These are phyloP conservation scores for Lotus japonicus DNA, from an alignment of 306 rosid species.

Conservation along the genomic window DNA sequence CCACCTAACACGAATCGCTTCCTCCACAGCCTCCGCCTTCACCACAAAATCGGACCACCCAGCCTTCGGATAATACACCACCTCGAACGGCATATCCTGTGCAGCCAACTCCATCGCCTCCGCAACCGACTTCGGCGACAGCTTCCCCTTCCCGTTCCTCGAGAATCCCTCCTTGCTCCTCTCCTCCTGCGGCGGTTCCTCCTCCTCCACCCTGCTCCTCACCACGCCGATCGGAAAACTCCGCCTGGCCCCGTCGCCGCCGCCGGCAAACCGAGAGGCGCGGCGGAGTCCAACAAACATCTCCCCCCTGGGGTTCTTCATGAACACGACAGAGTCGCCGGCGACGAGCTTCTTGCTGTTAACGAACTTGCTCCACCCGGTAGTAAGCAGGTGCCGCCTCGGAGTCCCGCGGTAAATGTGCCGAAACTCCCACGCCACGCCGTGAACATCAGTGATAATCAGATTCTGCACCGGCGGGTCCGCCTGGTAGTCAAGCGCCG, in stretches of 20 bases:
- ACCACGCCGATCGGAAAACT: conserved; percentile 12
- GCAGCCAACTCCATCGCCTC: conserved; percentile 57
- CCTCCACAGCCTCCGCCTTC: conserved; percentile 52
- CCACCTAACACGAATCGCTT: conserved; percentile 38
- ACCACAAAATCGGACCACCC: conserved; percentile 68
- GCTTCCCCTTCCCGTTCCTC: conserved; percentile 38
- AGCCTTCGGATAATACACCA: conserved; percentile 57
- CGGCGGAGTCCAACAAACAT: conserved; percentile 68
- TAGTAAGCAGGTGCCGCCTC: conserved; percentile 69
- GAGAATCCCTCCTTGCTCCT: conserved; percentile 15
- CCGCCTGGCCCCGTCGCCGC: conserved; percentile 19
- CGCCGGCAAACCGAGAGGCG: not conserved
- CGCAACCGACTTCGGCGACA: conserved; percentile 31
- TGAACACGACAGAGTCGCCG: conserved; percentile 63
- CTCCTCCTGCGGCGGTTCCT: conserved; percentile 1
- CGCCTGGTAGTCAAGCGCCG: conserved; percentile 40
- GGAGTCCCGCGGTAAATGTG: conserved; percentile 78
- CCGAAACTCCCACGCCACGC: conserved; percentile 55
- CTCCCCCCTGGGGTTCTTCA: conserved; percentile 28
- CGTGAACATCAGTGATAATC: conserved; percentile 52
- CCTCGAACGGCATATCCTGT: conserved; percentile 48
- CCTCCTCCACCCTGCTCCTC: conserved; percentile 15
- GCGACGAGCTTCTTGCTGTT: conserved; percentile 64
- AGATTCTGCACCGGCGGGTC: conserved; percentile 68
- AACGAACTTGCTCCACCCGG: conserved; percentile 85